Evolutionary conservation across 495 filamentous ascomycete genomes (phyloP).

Genomic region (Penicillium odoratum): DNA sequence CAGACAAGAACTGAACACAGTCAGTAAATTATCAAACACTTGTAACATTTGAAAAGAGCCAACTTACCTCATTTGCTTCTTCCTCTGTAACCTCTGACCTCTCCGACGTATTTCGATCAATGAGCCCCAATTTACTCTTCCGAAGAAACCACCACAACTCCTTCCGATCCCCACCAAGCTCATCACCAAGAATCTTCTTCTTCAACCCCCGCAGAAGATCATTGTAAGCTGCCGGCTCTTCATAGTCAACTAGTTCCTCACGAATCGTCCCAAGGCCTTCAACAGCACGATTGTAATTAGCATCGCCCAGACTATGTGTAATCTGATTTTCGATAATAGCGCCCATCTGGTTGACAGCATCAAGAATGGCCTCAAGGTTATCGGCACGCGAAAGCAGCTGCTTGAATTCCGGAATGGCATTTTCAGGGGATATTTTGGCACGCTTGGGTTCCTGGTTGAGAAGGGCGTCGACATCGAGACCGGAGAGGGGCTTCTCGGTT

Average conservation of each 20-base stretch:
- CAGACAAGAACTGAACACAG: neutral
- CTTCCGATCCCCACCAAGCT: constrained; percentile 76
- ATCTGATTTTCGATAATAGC: constrained; percentile 68
- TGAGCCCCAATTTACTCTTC: constrained; percentile 66
- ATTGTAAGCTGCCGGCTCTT: constrained; percentile 78
- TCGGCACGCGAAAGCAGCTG: constrained; percentile 67
- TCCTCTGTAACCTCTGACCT: constrained; percentile 63
- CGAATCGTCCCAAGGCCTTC: constrained; percentile 78
- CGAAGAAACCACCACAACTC: constrained; percentile 82
- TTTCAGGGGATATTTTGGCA: constrained; percentile 67
- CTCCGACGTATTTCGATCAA: constrained; percentile 62
- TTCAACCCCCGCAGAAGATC: constrained; percentile 71
- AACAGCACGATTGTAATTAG: constrained; percentile 69
- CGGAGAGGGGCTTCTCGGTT: constrained; percentile 80
- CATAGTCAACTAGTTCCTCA: constrained; percentile 71
- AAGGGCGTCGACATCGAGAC: constrained; percentile 80
- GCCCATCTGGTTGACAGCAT: constrained; percentile 73
- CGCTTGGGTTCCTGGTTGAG: constrained; percentile 59
- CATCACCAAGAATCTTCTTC: constrained; percentile 62
- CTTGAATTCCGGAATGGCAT: constrained; percentile 92
- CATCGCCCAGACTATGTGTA: constrained; percentile 69
- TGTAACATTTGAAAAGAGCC: neutral
- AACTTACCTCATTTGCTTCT: constrained; percentile 62
- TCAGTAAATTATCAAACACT: neutral
- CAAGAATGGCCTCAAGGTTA: constrained; percentile 59